phyloP scores from a whole-genome alignment of 192 early-diverging fungal genomes.

The Pecoramyces ruminantium region DNA sequence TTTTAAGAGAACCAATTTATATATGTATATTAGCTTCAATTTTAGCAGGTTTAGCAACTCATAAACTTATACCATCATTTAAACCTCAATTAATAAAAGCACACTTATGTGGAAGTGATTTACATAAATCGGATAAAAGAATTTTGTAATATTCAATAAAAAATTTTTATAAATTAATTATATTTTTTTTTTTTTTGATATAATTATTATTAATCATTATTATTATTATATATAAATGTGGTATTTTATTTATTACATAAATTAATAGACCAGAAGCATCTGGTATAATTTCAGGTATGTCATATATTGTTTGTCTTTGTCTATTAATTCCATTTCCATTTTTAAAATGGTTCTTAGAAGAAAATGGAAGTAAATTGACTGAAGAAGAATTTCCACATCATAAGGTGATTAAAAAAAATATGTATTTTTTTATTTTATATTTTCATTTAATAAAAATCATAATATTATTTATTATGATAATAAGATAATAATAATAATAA shows the following conservation, averaged over 20 bases:
- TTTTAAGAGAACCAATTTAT: not conserved
- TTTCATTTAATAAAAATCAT: too few relatives aligned
- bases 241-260: too few relatives aligned
- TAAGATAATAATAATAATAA: too few relatives aligned
- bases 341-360: constrained; percentile 50
- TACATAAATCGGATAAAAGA: constrained; percentile 55
- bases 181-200: not conserved
- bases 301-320: constrained; percentile 77
- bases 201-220: not conserved
- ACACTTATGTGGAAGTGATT: constrained; percentile 61
- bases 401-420: not conserved
- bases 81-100: constrained; percentile 46
- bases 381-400: not conserved
- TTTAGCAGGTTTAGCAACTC: not conserved
- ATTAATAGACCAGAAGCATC: constrained; percentile 74
- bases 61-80: not conserved
- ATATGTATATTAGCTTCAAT: not conserved
- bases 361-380: not conserved
- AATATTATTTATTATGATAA: too few relatives aligned
- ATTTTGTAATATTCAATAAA: too few relatives aligned
- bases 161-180: too few relatives aligned
- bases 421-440: not conserved
- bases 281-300: constrained; percentile 73
- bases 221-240: too few relatives aligned
- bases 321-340: constrained; percentile 92